Conservation (phyloP, 805 yeast species). For the Ogataea saltuana region DNA sequence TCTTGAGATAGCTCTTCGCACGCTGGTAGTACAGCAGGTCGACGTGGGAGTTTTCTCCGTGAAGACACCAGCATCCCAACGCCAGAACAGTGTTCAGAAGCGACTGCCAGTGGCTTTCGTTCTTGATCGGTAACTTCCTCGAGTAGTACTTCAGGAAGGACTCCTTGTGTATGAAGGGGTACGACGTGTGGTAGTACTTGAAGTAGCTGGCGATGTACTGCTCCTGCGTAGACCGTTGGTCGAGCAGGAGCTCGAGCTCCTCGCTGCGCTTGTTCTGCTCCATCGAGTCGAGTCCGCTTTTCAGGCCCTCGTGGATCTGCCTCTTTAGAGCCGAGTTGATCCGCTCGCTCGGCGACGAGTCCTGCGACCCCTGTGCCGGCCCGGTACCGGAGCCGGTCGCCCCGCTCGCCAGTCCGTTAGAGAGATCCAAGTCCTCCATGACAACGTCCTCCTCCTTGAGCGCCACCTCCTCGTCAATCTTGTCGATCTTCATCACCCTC, state of each 20-base stretch:
- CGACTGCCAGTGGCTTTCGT: slow-evolving; percentile 52
- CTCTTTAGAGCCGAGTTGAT: slow-evolving; percentile 22
- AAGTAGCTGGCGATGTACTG: slow-evolving; percentile 48
- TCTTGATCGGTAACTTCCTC: slow-evolving; percentile 41
- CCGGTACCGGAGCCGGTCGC: neutral
- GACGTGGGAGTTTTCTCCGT: slow-evolving; percentile 52
- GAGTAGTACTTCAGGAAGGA: slow-evolving; percentile 50
- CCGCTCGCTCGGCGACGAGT: slow-evolving; percentile 9
- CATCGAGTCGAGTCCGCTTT: slow-evolving; percentile 23
- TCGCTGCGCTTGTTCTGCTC: slow-evolving; percentile 17
- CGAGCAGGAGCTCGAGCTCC: slow-evolving; percentile 22
- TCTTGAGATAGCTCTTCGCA: slow-evolving; percentile 45
- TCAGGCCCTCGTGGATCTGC: slow-evolving; percentile 25
- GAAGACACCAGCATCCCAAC: slow-evolving; percentile 67
- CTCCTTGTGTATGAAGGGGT: slow-evolving; percentile 60
- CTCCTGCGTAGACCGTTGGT: slow-evolving; percentile 27
- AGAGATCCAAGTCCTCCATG: slow-evolving; percentile 22
- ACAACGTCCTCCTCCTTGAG: slow-evolving; percentile 17
- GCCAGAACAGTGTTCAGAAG: slow-evolving; percentile 59
- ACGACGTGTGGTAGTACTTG: slow-evolving; percentile 58
- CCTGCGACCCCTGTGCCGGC: neutral
- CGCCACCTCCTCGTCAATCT: slow-evolving; percentile 30
- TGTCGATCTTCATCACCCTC: slow-evolving; percentile 36
- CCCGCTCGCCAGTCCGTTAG: neutral
- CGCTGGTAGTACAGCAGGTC: slow-evolving; percentile 58